phyloP scores from a whole-genome alignment of 768 basidiomycete species.

The Chlorophyllum brunneum region DNA sequence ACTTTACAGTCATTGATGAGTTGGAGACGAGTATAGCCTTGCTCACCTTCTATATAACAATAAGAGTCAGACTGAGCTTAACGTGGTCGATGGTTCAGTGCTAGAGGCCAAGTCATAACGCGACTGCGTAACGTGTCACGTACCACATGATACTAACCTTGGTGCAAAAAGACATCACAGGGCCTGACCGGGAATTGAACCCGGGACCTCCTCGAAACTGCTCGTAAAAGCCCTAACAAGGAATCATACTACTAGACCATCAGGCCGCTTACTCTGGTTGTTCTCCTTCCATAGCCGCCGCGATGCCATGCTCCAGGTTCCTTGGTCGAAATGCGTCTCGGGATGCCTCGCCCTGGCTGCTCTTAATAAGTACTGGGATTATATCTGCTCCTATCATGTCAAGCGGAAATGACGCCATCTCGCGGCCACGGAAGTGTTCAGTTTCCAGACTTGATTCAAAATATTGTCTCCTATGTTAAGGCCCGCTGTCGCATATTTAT shows the following conservation, averaged over 20 bases:
- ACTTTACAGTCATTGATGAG: background rate
- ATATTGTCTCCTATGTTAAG: too few species aligned
- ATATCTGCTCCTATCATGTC: too few species aligned
- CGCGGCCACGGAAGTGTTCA: too few species aligned
- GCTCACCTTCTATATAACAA: conserved; percentile 7
- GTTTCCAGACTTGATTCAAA: too few species aligned
- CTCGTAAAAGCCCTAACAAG: background rate
- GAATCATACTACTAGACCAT: conserved; percentile 5
- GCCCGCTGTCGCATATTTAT: too few species aligned
- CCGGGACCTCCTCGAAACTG: conserved; percentile 72
- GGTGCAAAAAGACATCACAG: conserved; percentile 11
- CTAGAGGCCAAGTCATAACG: background rate
- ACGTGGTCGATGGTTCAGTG: background rate
- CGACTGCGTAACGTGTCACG: background rate
- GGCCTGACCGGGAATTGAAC: conserved; percentile 84
- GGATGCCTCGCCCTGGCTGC: too few species aligned
- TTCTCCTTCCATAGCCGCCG: background rate
- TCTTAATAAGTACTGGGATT: too few species aligned
- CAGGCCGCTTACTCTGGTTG: conserved; percentile 3
- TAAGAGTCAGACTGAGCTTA: background rate
- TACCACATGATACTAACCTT: background rate
- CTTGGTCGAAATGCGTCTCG: too few species aligned
- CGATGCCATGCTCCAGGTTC: too few species aligned
- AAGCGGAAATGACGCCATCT: too few species aligned
- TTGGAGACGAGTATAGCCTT: background rate